Conservation (phyloP, 805 yeast genomes). For the Maudiozyma barnettii region DNA sequence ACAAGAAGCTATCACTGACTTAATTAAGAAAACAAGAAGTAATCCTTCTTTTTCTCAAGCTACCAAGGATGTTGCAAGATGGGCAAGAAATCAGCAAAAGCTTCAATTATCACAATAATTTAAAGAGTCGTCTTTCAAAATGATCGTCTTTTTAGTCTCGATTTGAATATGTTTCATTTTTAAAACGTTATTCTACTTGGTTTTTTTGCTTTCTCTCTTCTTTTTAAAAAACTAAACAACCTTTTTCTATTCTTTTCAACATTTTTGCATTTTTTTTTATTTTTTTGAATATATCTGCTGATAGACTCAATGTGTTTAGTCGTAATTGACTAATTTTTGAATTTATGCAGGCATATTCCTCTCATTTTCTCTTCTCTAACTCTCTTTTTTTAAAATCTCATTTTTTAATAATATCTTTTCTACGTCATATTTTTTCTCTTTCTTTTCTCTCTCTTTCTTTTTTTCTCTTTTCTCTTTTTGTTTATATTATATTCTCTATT, state of each 20-base stretch:
- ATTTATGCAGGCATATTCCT: not conserved
- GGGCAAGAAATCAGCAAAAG: constrained; percentile 77
- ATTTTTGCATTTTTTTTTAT: constrained; percentile 5
- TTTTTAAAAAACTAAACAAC: not conserved
- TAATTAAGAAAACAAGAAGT: constrained; percentile 63
- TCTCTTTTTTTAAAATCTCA: constrained; percentile 6
- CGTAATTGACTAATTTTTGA: not conserved
- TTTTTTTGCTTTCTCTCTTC: too few species aligned
- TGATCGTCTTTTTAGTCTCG: too few species aligned
- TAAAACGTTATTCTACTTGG: too few species aligned
- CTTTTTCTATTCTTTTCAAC: constrained; percentile 1
- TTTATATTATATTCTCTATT: not conserved
- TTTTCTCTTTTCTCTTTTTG: not conserved
- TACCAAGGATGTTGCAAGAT: constrained; percentile 87
- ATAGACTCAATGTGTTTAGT: not conserved
- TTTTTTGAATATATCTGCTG: not conserved
- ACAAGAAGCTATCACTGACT: constrained; percentile 71
- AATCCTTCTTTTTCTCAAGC: constrained; percentile 50
- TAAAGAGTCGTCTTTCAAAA: not conserved
- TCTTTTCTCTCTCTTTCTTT: not conserved
- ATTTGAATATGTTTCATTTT: too few species aligned
- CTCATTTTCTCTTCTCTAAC: constrained; percentile 4
- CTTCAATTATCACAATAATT: constrained; percentile 21
- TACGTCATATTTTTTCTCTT: constrained; percentile 1
- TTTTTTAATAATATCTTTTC: constrained; percentile 6